Evolutionary conservation across 2,329 filamentous ascomycete genomes (phyloP), one percentile per base, ranked within the genome.

Genomic region (Alternaria brassicae): DNA sequence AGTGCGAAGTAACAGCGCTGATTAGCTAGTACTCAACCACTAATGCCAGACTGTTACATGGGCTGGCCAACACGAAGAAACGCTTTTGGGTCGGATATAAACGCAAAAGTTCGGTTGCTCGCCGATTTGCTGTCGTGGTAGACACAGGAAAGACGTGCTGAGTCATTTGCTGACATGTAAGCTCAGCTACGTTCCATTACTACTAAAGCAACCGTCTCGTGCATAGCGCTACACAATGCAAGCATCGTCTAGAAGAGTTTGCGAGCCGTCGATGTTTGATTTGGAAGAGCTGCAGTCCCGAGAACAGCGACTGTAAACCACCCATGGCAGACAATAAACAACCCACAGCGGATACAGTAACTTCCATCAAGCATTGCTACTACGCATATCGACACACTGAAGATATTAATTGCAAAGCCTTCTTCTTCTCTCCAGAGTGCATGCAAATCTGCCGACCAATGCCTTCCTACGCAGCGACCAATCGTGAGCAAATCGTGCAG

Each of bases 1-100:
- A 78, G 55, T 68, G 70, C 40, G 75, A 78, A 56, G 74, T 72
- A 9, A 72, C 65, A 66, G 75, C 75, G 12, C 56, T 77, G 41
- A 58, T 75, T 9, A 54, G 44, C 25, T 40, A 17, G 21, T 36
- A 21, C 7, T 21, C 17, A 21, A 39, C 17, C 10, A 21, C 8
- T 39, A 6, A 19, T 19, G 9, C 17, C 5, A 8, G 3, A 7
- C 6, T 39, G 4, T 9, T 21, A 3, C 36, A 19, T 21, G 36
- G 13, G 36, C 36, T 12, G 17, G 9, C 17, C 3, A 36, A n/a
- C 12, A 36, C 34, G 15, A 3, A 36, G 17, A 5, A 36, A 8
- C 6, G 17, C 6, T 8, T 36, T 36, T 8, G 15, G 9, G 8
- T 6, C 34, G n/a, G 17, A 17, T 36, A 2, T 6, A 21, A 12